These are phyloP conservation scores for Vigna unguiculata DNA, from an alignment of 306 rosid species.

Conservation along the genomic window DNA sequence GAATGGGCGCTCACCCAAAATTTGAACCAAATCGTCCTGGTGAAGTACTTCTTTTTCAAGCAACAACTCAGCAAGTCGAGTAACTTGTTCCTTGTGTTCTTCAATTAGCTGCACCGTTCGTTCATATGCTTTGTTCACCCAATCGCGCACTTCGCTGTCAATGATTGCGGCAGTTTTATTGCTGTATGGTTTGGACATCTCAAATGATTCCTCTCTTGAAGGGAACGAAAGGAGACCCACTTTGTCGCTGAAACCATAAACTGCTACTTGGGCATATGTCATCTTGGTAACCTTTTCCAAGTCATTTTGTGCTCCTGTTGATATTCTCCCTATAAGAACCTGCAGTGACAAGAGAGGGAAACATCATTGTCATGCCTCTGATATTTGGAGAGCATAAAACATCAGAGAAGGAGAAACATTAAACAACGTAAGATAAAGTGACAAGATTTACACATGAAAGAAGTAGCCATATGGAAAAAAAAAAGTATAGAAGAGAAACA, in stretches of 20 bases:
- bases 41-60: slow-evolving; percentile 98
- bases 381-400: slow-evolving; percentile 9
- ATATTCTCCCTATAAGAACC: slow-evolving; percentile 85
- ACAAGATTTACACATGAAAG: neutral
- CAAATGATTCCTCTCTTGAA: slow-evolving; percentile 66
- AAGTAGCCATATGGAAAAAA: neutral
- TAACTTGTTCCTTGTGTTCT: slow-evolving; percentile 80
- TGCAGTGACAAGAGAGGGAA: slow-evolving; percentile 41
- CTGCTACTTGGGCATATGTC: slow-evolving; percentile 97
- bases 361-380: slow-evolving; percentile 11
- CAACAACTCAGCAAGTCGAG: slow-evolving; percentile 83
- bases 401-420: neutral
- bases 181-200: slow-evolving; percentile 86
- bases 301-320: slow-evolving; percentile 96
- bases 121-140: slow-evolving; percentile 77
- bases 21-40: slow-evolving; percentile 72
- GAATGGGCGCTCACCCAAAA: slow-evolving; percentile 85
- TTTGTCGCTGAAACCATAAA: slow-evolving; percentile 91
- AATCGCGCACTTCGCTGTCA: slow-evolving; percentile 85
- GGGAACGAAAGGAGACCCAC: slow-evolving; percentile 97
- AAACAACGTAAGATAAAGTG: neutral
- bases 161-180: slow-evolving; percentile 83
- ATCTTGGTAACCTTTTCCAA: slow-evolving; percentile 95
- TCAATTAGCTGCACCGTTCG: slow-evolving; percentile 67
- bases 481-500: neutral